Evolutionary conservation across 768 basidiomycete species (phyloP).

Genomic region (Russula dissimulans): DNA sequence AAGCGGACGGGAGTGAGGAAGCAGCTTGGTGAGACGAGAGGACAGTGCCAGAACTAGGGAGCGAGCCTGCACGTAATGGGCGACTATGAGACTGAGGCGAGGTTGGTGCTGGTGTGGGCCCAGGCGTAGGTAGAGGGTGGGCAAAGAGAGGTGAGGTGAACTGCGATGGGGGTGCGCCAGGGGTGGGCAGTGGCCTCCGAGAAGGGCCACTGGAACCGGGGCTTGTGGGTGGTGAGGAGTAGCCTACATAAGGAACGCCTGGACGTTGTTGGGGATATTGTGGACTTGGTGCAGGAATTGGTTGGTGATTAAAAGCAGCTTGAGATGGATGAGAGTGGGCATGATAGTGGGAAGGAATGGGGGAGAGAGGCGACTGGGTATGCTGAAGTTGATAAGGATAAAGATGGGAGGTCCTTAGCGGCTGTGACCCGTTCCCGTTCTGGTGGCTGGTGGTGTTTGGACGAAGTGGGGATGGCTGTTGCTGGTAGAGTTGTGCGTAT

Average conservation of each 20-base stretch:
- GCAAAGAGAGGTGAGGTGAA: constrained; percentile 2
- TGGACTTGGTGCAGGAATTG: constrained; percentile 18
- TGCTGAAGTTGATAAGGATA: not conserved
- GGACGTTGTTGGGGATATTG: constrained; percentile 17
- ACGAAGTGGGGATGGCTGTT: not conserved
- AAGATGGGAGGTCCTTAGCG: not conserved
- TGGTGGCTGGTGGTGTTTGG: not conserved
- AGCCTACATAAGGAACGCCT: constrained; percentile 1
- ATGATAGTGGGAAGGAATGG: constrained; percentile 4
- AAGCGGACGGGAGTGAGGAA: constrained; percentile 1
- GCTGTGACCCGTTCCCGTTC: not conserved
- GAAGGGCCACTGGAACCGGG: constrained; percentile 10
- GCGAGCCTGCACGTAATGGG: not conserved
- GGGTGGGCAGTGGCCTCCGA: constrained; percentile 19
- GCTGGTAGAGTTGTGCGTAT: constrained; percentile 14
- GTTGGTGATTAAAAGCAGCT: not conserved
- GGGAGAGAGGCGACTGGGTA: not conserved
- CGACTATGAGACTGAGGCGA: constrained; percentile 2
- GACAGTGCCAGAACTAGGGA: not conserved
- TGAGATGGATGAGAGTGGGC: not conserved
- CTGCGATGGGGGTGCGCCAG: constrained; percentile 13
- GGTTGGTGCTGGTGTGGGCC: constrained; percentile 16
- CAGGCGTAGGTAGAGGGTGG: constrained; percentile 18
- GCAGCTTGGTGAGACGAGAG: not conserved
- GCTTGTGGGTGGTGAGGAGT: constrained; percentile 14